Evolutionary conservation across 306 rosid genomes (phyloP), one percentile per base, ranked within the genome.

Genomic region (Gastrolobium villosum): DNA sequence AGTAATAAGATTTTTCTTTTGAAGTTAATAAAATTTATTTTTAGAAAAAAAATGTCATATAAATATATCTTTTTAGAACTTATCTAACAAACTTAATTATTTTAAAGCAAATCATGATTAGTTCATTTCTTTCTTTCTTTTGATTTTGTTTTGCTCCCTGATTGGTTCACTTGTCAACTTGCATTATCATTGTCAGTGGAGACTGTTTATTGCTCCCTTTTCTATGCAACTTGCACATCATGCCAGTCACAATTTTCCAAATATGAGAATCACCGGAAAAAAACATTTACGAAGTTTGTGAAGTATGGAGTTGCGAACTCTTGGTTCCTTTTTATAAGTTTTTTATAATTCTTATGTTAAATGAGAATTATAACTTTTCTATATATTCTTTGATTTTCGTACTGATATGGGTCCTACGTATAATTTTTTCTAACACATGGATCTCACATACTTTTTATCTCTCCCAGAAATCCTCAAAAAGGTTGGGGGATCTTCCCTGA

Each of bases 101-200:
- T 10, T 31, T 11, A 10, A 62, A 44, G 37, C 34, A 15, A 65
- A 28, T 53, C 11, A 55, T 13, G 66, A 41, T 28, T 28, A n/a
- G 32, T 41, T 41, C 2, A 26, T 56, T 10, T 39, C 10, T 49
- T 52, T 61, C 4, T 11, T 11, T 9, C 20, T 63, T 80, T 53
- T 11, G 15, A 40, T 50, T 11, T 41, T 72, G 40, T 11, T 63
- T 45, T 39, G 14, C 30, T 50, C 3, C 41, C 45, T 48, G 69
- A 81, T 67, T 68, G 79, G 70, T 31, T 72, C 40, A 46, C 10
- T 50, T 66, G 36, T 39, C 82, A 77, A 83, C 75, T 83, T 75
- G 82, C 56, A 5, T 10, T 41, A 72, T 72, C 43, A 15, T 53
- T 52, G 66, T 67, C 10, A 34, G 50, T 14, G 62, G 46, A 48